These are phyloP conservation scores for Bromus sterilis DNA, from an alignment of 176 grass and related monocot genomes.

Conservation along the genomic window DNA sequence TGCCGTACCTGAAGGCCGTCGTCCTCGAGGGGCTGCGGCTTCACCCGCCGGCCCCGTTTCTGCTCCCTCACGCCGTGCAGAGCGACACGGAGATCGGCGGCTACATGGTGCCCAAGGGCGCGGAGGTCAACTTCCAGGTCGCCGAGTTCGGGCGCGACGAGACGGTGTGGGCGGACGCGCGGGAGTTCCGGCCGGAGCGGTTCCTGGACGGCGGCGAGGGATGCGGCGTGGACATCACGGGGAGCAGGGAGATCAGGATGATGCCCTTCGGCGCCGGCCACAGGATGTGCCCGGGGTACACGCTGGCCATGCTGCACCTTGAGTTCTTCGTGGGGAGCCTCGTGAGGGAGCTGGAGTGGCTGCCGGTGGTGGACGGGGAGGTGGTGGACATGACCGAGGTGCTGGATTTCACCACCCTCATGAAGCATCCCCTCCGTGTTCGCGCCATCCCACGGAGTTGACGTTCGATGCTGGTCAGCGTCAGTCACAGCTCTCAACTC, in stretches of 20 bases:
- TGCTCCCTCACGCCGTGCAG: background rate
- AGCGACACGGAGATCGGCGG: conserved; percentile 8
- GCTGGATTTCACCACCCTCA: background rate
- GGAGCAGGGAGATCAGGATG: conserved; percentile 62
- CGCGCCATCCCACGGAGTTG: background rate
- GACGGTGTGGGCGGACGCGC: conserved; percentile 34
- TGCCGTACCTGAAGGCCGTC: background rate
- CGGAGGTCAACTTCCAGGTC: conserved; percentile 36
- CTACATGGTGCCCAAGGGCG: conserved; percentile 28
- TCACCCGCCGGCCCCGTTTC: background rate
- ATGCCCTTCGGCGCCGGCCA: conserved; percentile 54
- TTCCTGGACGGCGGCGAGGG: conserved; percentile 46
- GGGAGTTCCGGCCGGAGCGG: conserved; percentile 51
- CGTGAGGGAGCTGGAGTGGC: background rate
- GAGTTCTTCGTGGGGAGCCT: conserved; percentile 34
- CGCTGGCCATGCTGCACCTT: conserved; percentile 19
- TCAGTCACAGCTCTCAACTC: background rate
- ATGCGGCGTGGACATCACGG: conserved; percentile 31
- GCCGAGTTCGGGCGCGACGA: conserved; percentile 28
- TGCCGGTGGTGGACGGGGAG: background rate
- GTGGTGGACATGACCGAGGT: background rate
- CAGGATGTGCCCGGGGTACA: conserved; percentile 47
- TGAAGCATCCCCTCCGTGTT: background rate
- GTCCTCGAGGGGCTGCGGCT: background rate
- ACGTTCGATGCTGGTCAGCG: background rate